Percentiles rank a stretch among this genome's conserved stretches.
These are phyloP conservation scores for Malassezia globosa DNA, from an alignment of 1,284 basidiomycete genomes.

Conservation along the genomic window DNA sequence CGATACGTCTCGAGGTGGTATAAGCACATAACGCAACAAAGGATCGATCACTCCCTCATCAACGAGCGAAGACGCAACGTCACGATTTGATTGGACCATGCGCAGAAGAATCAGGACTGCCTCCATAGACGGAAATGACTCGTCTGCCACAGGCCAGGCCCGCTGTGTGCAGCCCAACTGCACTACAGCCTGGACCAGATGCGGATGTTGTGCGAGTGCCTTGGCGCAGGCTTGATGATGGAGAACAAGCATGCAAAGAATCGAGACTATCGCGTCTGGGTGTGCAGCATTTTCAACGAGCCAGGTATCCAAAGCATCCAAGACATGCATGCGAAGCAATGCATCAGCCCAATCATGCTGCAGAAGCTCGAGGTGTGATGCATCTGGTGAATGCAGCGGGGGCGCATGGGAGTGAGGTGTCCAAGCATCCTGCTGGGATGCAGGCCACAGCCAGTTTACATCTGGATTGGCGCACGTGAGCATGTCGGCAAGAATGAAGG, in stretches of 20 bases:
- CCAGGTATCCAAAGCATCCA: background rate
- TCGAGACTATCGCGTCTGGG: background rate
- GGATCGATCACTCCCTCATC: constrained; percentile 54
- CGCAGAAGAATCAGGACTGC: constrained; percentile 57
- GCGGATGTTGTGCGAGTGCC: background rate
- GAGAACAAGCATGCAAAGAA: constrained; percentile 1
- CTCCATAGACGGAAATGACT: constrained; percentile 16
- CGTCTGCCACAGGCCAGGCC: constrained; percentile 1
- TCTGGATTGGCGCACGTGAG: constrained; percentile 13
- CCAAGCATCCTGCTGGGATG: background rate
- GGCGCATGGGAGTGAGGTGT: background rate
- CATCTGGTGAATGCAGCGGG: constrained; percentile 2
- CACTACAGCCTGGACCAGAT: constrained; percentile 4
- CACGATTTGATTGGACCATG: constrained; percentile 58
- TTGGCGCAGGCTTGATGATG: background rate
- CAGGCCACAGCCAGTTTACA: constrained; percentile 14
- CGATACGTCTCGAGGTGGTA: constrained; percentile 50
- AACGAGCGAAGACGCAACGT: constrained; percentile 56
- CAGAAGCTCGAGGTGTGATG: constrained; percentile 12
- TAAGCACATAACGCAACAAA: constrained; percentile 64
- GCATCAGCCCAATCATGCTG: constrained; percentile 13
- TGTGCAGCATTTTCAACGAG: background rate
- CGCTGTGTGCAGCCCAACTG: constrained; percentile 1
- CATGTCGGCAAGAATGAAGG: background rate
- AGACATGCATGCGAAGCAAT: background rate